phyloP scores from a whole-genome alignment of 1,284 basidiomycete species.

The Ganoderma meredithae region DNA sequence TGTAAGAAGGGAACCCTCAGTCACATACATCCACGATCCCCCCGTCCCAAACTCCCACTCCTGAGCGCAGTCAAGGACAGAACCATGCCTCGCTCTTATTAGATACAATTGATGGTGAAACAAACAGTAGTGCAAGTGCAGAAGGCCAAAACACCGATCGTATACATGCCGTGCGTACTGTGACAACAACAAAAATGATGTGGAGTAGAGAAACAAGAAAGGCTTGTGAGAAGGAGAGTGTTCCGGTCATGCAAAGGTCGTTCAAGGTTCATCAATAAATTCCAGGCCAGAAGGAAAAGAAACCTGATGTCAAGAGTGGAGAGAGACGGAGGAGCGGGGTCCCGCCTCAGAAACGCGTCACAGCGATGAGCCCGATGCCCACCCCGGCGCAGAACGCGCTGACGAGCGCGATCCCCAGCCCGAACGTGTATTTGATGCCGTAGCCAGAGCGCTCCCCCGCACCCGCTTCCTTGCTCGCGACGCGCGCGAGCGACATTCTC shows the following conservation, averaged over 20 bases:
- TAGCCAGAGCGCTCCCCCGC: slow-evolving; percentile 9
- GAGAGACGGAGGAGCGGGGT: no score
- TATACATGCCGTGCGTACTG: slow-evolving; percentile 6
- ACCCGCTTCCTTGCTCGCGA: background rate
- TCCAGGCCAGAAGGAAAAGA: background rate
- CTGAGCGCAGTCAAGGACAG: no score
- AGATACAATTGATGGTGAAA: slow-evolving; percentile 1
- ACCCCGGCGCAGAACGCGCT: slow-evolving; percentile 47
- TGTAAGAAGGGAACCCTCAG: background rate
- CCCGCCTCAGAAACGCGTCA: slow-evolving; percentile 26
- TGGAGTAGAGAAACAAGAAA: background rate
- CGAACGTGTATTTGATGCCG: slow-evolving; percentile 33
- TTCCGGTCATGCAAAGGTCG: background rate
- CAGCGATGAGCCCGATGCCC: slow-evolving; percentile 40
- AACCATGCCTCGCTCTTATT: background rate
- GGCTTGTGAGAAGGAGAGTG: background rate
- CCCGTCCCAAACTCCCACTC: no score
- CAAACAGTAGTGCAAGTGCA: background rate
- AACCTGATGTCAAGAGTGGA: background rate
- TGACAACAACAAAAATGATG: slow-evolving; percentile 7
- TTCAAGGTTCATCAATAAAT: background rate
- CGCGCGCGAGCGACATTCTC: background rate
- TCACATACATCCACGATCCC: no score
- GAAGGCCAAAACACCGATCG: background rate
- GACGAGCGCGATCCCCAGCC: slow-evolving; percentile 40